phyloP scores from a whole-genome alignment of 768 basidiomycete genomes.

The Phaeotremella skinneri region DNA sequence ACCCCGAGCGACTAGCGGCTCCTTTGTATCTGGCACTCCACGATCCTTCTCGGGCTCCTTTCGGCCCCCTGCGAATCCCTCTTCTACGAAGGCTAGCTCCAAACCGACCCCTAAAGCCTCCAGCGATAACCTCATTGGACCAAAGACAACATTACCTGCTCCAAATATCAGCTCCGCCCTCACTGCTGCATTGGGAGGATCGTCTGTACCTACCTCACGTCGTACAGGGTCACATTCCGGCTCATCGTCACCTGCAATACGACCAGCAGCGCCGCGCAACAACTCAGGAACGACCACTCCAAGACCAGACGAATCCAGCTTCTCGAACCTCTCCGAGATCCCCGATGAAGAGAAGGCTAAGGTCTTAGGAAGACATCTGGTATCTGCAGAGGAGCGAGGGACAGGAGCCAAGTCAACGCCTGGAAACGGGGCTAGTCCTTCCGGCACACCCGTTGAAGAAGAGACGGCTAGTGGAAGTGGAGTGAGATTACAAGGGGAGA shows the following conservation, averaged over 20 bases:
- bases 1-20: slow-evolving; percentile 20
- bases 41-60: neutral
- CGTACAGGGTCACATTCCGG: neutral
- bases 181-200: slow-evolving; percentile 17
- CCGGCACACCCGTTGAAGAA: slow-evolving; percentile 23
- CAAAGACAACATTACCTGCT: slow-evolving; percentile 6
- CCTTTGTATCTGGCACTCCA: slow-evolving; percentile 1
- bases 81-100: slow-evolving; percentile 1
- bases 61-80: slow-evolving; percentile 16
- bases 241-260: neutral
- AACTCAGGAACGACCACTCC: slow-evolving; percentile 21
- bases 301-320: slow-evolving; percentile 27
- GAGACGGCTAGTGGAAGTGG: slow-evolving; percentile 11
- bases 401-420: slow-evolving; percentile 41
- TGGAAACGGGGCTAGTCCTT: slow-evolving; percentile 26
- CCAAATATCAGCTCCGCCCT: slow-evolving; percentile 12
- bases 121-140: slow-evolving; percentile 14
- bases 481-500: neutral
- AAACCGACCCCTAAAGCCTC: slow-evolving; percentile 10
- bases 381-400: slow-evolving; percentile 67
- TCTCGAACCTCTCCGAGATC: slow-evolving; percentile 51
- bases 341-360: slow-evolving; percentile 80
- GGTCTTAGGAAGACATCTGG: slow-evolving; percentile 75
- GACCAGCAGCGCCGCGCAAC: slow-evolving; percentile 6
- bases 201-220: neutral